A percentile compares a stretch with the other conserved stretches of the same genome.
These are phyloP conservation scores for Haematococcus sp. DNA, from an alignment of 139 green algal species.

Conservation along the genomic window DNA sequence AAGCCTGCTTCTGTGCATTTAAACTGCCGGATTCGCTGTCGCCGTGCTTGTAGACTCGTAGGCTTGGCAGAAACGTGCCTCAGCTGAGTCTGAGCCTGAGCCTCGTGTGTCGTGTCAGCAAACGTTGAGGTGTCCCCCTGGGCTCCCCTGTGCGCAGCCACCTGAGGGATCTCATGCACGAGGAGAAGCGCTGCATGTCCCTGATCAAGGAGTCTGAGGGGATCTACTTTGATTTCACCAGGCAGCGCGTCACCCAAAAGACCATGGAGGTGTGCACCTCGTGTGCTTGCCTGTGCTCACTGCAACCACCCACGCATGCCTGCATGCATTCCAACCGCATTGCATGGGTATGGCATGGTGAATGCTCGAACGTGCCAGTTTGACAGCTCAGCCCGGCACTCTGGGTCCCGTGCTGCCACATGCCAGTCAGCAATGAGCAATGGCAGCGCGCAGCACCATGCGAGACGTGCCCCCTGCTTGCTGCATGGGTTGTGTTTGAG, in stretches of 20 bases:
- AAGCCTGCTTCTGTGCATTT: background rate
- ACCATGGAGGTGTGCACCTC: slow-evolving; percentile 75
- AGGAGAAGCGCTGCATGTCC: slow-evolving; percentile 67
- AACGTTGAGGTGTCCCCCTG: background rate
- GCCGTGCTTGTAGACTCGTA: background rate
- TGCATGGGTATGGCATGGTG: no score
- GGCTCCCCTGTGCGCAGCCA: slow-evolving; percentile 54
- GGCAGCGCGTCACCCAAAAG: slow-evolving; percentile 84
- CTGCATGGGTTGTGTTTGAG: no score
- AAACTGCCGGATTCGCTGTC: background rate
- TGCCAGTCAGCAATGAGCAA: no score
- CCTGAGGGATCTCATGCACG: slow-evolving; percentile 82
- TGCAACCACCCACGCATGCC: no score
- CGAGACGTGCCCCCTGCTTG: no score
- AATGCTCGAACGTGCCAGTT: no score
- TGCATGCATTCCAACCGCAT: no score
- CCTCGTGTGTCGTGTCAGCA: background rate
- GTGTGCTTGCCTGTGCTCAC: background rate
- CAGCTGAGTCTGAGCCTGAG: background rate
- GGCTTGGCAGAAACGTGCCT: background rate
- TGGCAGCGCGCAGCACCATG: no score
- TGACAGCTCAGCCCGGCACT: no score
- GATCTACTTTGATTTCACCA: slow-evolving; percentile 87
- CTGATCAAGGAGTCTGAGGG: slow-evolving; percentile 85
- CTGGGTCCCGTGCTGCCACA: no score